A percentile compares a stretch with the other conserved stretches of the same genome.
Evolutionary conservation across 441 rosid genomes (phyloP).

Genomic region (Erodium moschatum): DNA sequence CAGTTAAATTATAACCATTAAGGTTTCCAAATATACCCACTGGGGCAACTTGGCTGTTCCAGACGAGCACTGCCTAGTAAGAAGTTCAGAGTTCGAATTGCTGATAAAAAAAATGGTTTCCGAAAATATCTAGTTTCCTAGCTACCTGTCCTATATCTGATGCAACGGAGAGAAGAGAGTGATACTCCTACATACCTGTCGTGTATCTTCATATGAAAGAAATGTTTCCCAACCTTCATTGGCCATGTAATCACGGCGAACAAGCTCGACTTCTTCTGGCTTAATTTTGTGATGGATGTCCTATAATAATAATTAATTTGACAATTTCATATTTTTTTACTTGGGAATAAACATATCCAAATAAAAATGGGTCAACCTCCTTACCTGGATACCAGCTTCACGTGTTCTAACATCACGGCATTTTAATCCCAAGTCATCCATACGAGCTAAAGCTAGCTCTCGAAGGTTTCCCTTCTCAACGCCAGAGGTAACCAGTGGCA

Average conservation of each 20-base stretch:
- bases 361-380: constrained; percentile 14
- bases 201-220: constrained; percentile 88
- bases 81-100: no score
- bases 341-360: no score
- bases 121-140: background rate
- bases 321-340: no score
- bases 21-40: no score
- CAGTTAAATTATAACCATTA: no score
- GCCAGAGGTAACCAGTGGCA: constrained; percentile 98
- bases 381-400: constrained; percentile 98
- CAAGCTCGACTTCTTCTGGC: constrained; percentile 97
- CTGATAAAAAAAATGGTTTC: no score
- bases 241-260: constrained; percentile 95
- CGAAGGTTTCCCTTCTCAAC: constrained; percentile 99
- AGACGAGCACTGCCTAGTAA: no score
- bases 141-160: background rate
- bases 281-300: constrained; percentile 90
- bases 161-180: constrained; percentile 15
- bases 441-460: constrained; percentile 88
- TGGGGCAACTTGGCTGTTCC: no score
- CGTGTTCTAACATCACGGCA: constrained; percentile 98
- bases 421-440: constrained; percentile 95
- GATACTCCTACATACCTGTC: constrained; percentile 47
- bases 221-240: constrained; percentile 99
- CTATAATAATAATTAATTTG: constrained; percentile 40